phyloP scores from a whole-genome alignment of 2,329 filamentous ascomycete genomes.

The Colletotrichum sp. region DNA sequence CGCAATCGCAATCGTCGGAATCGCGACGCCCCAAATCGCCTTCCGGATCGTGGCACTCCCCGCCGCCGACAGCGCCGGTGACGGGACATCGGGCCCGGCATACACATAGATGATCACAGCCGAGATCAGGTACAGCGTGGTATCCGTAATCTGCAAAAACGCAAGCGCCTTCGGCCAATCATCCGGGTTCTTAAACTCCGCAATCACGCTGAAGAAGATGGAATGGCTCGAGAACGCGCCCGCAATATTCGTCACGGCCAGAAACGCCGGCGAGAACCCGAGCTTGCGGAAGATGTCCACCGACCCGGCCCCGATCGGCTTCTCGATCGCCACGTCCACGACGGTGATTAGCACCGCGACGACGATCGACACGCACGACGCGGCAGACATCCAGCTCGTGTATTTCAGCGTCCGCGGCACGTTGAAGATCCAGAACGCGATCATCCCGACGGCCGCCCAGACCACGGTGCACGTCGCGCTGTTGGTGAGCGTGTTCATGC shows the following conservation, averaged over 20 bases:
- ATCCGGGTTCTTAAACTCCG: slow-evolving; percentile 65
- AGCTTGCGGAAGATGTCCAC: slow-evolving; percentile 40
- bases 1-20: slow-evolving; percentile 73
- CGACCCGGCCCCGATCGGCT: slow-evolving; percentile 38
- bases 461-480: slow-evolving; percentile 67
- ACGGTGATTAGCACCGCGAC: slow-evolving; percentile 69
- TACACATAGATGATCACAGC: slow-evolving; percentile 73
- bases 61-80: slow-evolving; percentile 70
- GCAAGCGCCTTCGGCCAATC: slow-evolving; percentile 58
- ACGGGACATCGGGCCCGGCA: slow-evolving; percentile 64
- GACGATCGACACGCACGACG: slow-evolving; percentile 69
- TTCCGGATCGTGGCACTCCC: slow-evolving; percentile 59
- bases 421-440: slow-evolving; percentile 63
- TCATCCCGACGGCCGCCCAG: slow-evolving; percentile 64
- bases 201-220: slow-evolving; percentile 71
- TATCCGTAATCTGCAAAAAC: slow-evolving; percentile 62
- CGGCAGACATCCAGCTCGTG: slow-evolving; percentile 66
- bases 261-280: slow-evolving; percentile 56
- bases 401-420: slow-evolving; percentile 67
- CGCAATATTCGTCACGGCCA: slow-evolving; percentile 67
- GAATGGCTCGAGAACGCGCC: slow-evolving; percentile 70
- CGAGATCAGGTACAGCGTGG: slow-evolving; percentile 66
- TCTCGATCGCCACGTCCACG: slow-evolving; percentile 61
- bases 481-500: slow-evolving; percentile 67
- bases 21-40: slow-evolving; percentile 70